Evolutionary conservation across 169 alveolate species (phyloP), one percentile per base, ranked within the genome.

Genomic region (Plasmodium gallinaceum): DNA sequence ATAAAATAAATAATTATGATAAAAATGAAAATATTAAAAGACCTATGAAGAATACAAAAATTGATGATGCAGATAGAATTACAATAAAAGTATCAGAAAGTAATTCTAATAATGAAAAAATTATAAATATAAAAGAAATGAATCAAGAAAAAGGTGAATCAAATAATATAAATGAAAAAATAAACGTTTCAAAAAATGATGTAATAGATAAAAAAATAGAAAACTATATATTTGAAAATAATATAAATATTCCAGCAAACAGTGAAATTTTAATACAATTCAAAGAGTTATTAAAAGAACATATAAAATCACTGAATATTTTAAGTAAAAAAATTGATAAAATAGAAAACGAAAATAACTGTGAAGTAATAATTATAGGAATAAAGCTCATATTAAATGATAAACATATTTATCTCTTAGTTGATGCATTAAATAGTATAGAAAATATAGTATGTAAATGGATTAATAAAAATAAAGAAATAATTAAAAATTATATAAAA

Each of bases 331-430:
- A 57, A 43, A 78, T 78, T 7, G 70, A 61, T 61, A 24, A 22
- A 20, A 70, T 58, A 16, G 32, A 22, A 24, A 54, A 54, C 7
- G 70, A 78, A 64, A 78, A 18, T 20, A 39, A 48, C 4, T 65
- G 65, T 54, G 66, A 39, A 48, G 89, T 64, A 8, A 78, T 69
- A 51, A 78, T 78, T 16, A 78, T 78, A 48, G 89, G 89, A n/a
- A 52, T 78, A 51, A 66, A 65, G 48, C 45, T 78, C 10, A 14
- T 9, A 24, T 18, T 78, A 58, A 7, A 24, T 37, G 78, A 78
- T 64, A 69, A 42, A 20, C 26, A 78, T 58, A 48, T 66, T 26
- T 78, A 16, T 18, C 8, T 78, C 3, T 42, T 62, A 22, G 78
- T 78, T 37, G 75, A 78, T 54, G 89, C 64, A 18, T 69, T 78